Base-by-base conservation (phyloP, 805 yeast genomes). In the Spathaspora boniae region DNA sequence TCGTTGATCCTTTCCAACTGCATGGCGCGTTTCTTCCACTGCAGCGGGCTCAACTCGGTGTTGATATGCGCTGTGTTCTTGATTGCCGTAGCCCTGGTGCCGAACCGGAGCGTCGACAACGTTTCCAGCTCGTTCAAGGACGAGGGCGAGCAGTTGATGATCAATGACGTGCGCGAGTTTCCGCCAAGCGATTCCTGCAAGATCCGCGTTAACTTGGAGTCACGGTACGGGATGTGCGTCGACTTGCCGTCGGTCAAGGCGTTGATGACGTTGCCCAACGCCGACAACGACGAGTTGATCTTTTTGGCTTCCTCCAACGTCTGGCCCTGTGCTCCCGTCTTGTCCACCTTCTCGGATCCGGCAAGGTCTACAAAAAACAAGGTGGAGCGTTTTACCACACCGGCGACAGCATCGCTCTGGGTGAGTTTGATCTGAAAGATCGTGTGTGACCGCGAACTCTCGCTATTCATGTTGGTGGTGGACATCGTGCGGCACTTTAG, bases 121-220 rank as follows among this genome's bases (percentile, higher is more conserved):
- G 95, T 85, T 54, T 88, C 96, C 20, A 82, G 86, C 15, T 78
- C 65, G 41, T 82, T 83, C 20, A 76, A 67, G 38, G 73, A 73
- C 0, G 94, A 93, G 0, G 96, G 94, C 7, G 94, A 85, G 3
- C 88, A 72, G 0, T 95, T 88, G 2, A 96, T 94, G 17, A 88
- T 83, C 38, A 88, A 69, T 20, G 89, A 80, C 0, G 97, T 88
- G 50, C 85, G 82, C 0, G 96, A 86, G 39, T 79, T 72, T 2
- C 96, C 96, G 2, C 97, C 97, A 3, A 88, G 63, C 0, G 89
- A 82, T 50, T 84, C 93, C 48, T 84, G 89, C 26, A 85, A 59
- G 16, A 85, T 61, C 35, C 88, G 64, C 0, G 94, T 85, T 36
- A 85, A 66, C 53, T 84, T 85, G 1, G 91, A 83, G 50, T 85